A percentile compares a stretch with the other conserved stretches of the same genome.
Evolutionary conservation across 1,284 basidiomycete genomes (phyloP).

Genomic region (Fomitopsis pinicola): DNA sequence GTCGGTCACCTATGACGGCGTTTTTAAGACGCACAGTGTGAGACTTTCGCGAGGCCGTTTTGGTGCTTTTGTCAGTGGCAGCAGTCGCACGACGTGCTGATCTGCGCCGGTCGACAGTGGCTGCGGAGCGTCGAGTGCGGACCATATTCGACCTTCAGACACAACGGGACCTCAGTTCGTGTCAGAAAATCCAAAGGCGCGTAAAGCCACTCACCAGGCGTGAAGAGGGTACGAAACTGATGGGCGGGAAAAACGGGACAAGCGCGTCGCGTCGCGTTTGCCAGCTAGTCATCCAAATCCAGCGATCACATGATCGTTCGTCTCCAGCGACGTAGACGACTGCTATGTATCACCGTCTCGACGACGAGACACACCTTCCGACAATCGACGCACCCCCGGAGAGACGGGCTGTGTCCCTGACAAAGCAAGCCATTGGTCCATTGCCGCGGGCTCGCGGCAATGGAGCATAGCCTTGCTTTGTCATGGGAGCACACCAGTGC

Average conservation of each 20-base stretch:
- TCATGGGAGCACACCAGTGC: background rate
- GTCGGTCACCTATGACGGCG: constrained; percentile 24
- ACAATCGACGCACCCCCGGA: background rate
- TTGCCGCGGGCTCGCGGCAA: background rate
- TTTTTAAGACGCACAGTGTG: constrained; percentile 7
- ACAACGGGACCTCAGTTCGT: background rate
- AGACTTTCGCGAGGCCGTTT: background rate
- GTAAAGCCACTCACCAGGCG: background rate
- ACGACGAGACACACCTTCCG: background rate
- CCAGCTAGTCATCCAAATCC: constrained; percentile 1
- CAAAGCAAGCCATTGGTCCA: background rate
- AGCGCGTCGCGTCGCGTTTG: constrained; percentile 4
- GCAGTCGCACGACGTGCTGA: background rate
- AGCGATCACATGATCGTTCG: constrained; percentile 2
- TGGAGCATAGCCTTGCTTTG: background rate
- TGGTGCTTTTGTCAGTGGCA: background rate
- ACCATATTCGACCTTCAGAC: background rate
- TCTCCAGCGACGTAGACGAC: background rate
- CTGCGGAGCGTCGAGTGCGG: background rate
- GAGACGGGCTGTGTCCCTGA: background rate
- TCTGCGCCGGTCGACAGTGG: background rate
- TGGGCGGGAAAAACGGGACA: background rate
- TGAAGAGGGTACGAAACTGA: background rate
- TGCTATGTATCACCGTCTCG: background rate
- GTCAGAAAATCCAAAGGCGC: background rate